A percentile compares a stretch with the other conserved stretches of the same genome.
phyloP scores from a whole-genome alignment of 2,329 filamentous ascomycete genomes.

The Decorospora gaudefroyi region DNA sequence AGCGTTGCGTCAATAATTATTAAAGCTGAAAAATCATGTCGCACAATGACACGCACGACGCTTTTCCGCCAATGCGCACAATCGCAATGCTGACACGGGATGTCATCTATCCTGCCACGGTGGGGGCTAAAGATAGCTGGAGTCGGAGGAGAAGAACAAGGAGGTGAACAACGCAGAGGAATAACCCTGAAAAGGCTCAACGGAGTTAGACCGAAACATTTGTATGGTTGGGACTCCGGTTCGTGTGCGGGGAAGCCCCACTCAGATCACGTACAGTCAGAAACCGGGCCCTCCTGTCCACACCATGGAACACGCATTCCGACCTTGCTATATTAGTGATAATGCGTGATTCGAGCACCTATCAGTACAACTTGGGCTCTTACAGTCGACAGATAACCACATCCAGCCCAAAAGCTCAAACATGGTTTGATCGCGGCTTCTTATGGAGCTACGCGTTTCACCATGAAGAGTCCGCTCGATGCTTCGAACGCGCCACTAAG shows the following conservation, averaged over 20 bases:
- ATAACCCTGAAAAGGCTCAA: too few species aligned
- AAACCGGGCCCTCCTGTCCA: not conserved
- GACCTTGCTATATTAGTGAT: not conserved
- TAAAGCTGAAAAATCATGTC: too few species aligned
- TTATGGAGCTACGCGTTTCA: slow-evolving; percentile 78
- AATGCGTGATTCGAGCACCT: slow-evolving; percentile 14
- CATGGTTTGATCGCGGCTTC: slow-evolving; percentile 74
- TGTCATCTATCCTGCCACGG: too few species aligned
- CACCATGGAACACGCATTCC: not conserved
- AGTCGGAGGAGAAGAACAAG: too few species aligned
- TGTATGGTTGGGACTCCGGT: too few species aligned
- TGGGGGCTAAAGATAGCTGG: too few species aligned
- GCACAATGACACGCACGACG: too few species aligned
- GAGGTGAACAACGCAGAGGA: too few species aligned
- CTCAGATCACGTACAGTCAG: not conserved
- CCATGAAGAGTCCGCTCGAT: slow-evolving; percentile 69
- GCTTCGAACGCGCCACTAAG: slow-evolving; percentile 64
- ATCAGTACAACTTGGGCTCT: slow-evolving; percentile 62
- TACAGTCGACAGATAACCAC: slow-evolving; percentile 63
- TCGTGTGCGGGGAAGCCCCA: slow-evolving; percentile 2
- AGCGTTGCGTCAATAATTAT: too few species aligned
- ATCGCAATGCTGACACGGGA: too few species aligned
- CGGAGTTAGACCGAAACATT: too few species aligned
- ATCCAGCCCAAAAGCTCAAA: slow-evolving; percentile 57
- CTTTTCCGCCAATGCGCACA: too few species aligned